Evolutionary conservation across 176 grass and related monocot species (phyloP).

Genomic region (Rhynchospora pubera): DNA sequence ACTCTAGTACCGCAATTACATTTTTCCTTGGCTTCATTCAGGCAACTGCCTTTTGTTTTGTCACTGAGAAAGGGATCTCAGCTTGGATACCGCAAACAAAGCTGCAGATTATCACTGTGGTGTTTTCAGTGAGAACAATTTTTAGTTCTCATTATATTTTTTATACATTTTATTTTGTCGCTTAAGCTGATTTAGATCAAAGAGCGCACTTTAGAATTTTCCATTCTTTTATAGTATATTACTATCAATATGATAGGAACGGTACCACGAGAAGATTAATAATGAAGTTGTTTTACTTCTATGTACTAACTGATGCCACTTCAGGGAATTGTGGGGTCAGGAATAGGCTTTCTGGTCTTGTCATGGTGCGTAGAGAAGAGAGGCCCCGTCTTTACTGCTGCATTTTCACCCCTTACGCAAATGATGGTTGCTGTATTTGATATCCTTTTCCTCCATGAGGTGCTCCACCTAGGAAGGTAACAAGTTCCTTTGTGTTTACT

Average conservation of each 20-base stretch:
- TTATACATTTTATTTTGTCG: background rate
- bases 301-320: conserved; percentile 5
- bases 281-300: background rate
- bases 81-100: conserved; percentile 50
- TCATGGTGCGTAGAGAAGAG: conserved; percentile 92
- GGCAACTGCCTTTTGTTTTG: conserved; percentile 44
- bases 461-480: conserved; percentile 83
- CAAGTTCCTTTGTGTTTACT: background rate
- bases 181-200: background rate
- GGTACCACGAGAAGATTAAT: background rate
- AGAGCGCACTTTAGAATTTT: background rate
- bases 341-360: conserved; percentile 55
- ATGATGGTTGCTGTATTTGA: conserved; percentile 79
- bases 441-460: conserved; percentile 62
- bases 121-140: conserved; percentile 48
- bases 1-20: conserved; percentile 74
- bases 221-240: background rate
- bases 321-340: conserved; percentile 78
- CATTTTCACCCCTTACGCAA: conserved; percentile 88
- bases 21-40: conserved; percentile 77
- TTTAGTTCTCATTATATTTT: background rate
- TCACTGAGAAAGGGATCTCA: conserved; percentile 42
- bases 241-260: background rate
- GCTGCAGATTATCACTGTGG: conserved; percentile 62
- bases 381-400: conserved; percentile 68